Percentiles rank a stretch among this genome's conserved stretches.
phyloP scores from a whole-genome alignment of 441 rosid genomes.

The Erodium moschatum region DNA sequence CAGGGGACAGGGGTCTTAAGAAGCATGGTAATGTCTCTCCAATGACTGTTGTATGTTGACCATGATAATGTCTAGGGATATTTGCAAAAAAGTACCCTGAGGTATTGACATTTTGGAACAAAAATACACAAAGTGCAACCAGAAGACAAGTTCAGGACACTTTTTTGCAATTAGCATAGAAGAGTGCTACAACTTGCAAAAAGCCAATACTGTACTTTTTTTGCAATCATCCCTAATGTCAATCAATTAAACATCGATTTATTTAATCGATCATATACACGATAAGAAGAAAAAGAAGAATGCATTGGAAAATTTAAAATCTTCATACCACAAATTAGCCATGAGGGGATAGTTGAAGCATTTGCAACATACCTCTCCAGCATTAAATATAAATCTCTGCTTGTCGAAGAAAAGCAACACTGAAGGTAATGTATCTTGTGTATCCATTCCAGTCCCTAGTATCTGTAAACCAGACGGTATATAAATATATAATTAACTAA shows the following conservation, averaged over 20 bases:
- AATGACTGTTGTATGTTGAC: not conserved
- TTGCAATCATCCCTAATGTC: too few species aligned
- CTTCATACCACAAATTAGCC: not conserved
- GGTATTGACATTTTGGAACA: too few species aligned
- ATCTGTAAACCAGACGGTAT: slow-evolving; percentile 33
- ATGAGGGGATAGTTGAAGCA: not conserved
- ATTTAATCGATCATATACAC: not conserved
- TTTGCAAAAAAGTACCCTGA: too few species aligned
- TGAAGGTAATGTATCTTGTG: slow-evolving; percentile 86
- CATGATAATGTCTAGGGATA: not conserved
- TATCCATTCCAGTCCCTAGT: slow-evolving; percentile 93
- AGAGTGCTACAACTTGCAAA: too few species aligned
- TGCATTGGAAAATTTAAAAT: not conserved
- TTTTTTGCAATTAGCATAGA: too few species aligned
- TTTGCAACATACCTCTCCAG: slow-evolving; percentile 62
- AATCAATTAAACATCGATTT: too few species aligned
- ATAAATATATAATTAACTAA: slow-evolving; percentile 8
- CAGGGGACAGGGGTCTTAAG: not conserved
- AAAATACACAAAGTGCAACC: too few species aligned
- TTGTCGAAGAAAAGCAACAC: slow-evolving; percentile 86
- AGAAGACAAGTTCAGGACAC: too few species aligned
- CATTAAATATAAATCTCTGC: slow-evolving; percentile 84
- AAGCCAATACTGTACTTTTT: too few species aligned
- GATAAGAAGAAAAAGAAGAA: not conserved
- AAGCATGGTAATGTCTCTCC: not conserved